Evolutionary conservation across 352 stramenopile genomes (phyloP), one percentile per base, ranked within the genome.

Genomic region (Thraustochytrium striatum): DNA sequence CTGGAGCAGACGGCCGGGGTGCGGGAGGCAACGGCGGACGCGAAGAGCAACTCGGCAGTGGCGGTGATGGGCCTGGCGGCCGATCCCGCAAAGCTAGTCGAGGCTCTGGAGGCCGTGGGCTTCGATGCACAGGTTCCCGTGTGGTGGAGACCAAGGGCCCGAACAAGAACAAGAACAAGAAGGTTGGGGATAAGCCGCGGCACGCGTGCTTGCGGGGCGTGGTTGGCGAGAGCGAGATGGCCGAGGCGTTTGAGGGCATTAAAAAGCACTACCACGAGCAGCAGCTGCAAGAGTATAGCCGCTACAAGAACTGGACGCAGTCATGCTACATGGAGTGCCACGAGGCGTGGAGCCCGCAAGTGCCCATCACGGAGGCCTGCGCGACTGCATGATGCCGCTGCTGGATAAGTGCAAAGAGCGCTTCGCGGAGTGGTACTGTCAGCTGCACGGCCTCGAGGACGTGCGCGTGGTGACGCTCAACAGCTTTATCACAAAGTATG

Each of bases 401-500:
- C 30, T 80, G 38, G 70, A 80, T 52, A 33, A 13, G 19, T 47
- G 21, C 33, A 8, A 47, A 7, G 32, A 44, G n/a, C 41, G 38
- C 36, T 80, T 80, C 41, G 41, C 38, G 41, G 33, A 79, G 57
- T 80, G 70, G 70, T 80, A 80, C 47, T 28, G 41, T 25, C 28
- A 69, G 19, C 58, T 70, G 2, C 25, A 80, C 30, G 58, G 58
- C 11, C 70, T 80, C 13, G 68, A 72, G 55, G 58, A 80, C 30
- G 70, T 38, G 21, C 57, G 79, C 16, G 70, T 80, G 19, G 39
- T 41, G 28, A 21, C 58, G 39, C 58, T 80, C 2, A 80, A 80
- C 47, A 75, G 55, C 57, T 80, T 80, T 32, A 32, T 80, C 21
- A 80, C 70, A 81, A 80, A 80, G 58, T 80, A 80, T 79, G 50